Base-by-base conservation (phyloP, 805 yeast genomes). In the Jamesozyma jinghongensis region DNA sequence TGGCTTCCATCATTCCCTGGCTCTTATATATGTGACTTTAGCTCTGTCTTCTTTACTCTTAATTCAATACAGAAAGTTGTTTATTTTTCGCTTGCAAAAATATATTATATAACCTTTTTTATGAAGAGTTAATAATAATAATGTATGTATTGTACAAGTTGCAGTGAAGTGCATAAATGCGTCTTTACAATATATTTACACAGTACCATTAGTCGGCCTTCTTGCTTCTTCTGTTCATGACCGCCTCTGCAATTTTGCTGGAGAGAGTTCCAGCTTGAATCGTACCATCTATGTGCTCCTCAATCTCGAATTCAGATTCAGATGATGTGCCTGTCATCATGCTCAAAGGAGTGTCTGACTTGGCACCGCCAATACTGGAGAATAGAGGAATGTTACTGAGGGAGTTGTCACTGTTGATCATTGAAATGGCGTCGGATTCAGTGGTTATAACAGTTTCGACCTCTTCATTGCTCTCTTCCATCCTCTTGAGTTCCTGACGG, bases 391-490 rank as follows among this genome's bases (percentile, higher is more conserved):
- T 62, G 37, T 64, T 66, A 4, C 69, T 64, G 36, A 66, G 45
- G 2, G 67, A 62, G 40, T 59, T 59, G 39, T 59, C 65, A 45
- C 64, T 60, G 42, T 61, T 60, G 4, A 59, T 50, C 38, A 58
- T 42, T 4, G 65, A 60, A 25, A 65, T 57, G 3, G 78, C 77
- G 40, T 79, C 78, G 0, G 77, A 71, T 13, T 57, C 54, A 47
- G 61, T 65, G 38, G 66, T 63, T 36, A 22, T 34, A 8, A 16
- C 34, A 12, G 33, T 22, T 3, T 38, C 43, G 12, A 16, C 39
- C 5, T 19, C 30, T 17, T 28, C 29, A 4, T 32, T 33, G 28
- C 40, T 47, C 6, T 32, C 13, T 16, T 42, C 36, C 40, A 44
- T 56, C 53, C 37, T 34, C 39, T 20, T 33, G 28, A 16, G 16